phyloP scores from a whole-genome alignment of 2,329 filamentous ascomycete genomes.

The Fusarium albidum region DNA sequence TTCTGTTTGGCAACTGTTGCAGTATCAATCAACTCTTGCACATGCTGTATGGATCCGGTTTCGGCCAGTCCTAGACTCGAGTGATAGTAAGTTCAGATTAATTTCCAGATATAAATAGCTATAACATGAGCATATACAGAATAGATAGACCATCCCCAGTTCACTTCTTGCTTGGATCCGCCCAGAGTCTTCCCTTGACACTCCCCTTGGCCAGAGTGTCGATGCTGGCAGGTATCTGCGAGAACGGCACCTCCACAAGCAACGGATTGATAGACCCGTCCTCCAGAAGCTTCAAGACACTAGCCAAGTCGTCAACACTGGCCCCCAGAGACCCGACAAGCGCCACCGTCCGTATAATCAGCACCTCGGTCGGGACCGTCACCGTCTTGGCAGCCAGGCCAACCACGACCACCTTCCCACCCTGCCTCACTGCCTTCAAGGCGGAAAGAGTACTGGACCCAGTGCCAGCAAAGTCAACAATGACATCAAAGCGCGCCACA shows the following conservation, averaged over 20 bases:
- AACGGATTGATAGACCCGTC: neutral
- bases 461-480: constrained; percentile 17
- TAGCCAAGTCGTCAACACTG: neutral
- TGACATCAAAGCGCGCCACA: constrained; percentile 1
- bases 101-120: too few species aligned
- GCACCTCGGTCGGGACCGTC: neutral
- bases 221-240: too few species aligned
- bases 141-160: too few species aligned
- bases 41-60: too few species aligned
- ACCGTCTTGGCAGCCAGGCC: constrained; percentile 1
- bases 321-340: neutral
- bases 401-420: constrained; percentile 9
- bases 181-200: too few species aligned
- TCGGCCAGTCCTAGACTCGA: too few species aligned
- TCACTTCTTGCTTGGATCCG: too few species aligned
- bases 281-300: neutral
- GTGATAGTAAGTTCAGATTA: too few species aligned
- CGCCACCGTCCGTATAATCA: neutral
- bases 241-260: neutral
- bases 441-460: neutral
- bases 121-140: too few species aligned
- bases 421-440: neutral
- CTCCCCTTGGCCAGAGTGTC: too few species aligned
- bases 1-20: too few species aligned
- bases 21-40: too few species aligned